Conservation (phyloP, 1,284 basidiomycete species). For the Pyrrhoderma lamaoense region DNA sequence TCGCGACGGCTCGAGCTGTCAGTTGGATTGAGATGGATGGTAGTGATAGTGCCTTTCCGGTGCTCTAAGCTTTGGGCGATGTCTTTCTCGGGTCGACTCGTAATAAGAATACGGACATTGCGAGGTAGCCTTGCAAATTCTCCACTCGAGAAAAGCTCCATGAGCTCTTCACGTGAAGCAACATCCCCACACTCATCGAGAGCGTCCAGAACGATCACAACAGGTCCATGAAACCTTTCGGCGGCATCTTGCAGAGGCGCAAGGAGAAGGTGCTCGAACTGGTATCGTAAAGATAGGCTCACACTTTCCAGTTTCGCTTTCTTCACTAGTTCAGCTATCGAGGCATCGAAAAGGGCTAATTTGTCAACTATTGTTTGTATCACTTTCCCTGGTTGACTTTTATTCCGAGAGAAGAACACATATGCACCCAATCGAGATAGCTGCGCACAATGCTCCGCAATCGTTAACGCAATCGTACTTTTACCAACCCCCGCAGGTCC, state of each 20-base stretch:
- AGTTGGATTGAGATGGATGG: too few species aligned
- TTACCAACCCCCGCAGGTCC: background rate
- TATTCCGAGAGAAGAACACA: background rate
- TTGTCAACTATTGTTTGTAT: background rate
- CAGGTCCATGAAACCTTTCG: slow-evolving; percentile 18
- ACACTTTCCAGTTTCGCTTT: background rate
- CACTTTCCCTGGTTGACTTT: background rate
- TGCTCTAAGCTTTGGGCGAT: background rate
- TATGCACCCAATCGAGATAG: background rate
- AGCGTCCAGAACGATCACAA: slow-evolving; percentile 32
- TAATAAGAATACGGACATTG: background rate
- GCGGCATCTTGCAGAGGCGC: background rate
- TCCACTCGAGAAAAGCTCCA: slow-evolving; percentile 16
- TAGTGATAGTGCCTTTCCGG: too few species aligned
- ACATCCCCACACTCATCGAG: slow-evolving; percentile 29
- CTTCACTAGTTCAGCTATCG: background rate
- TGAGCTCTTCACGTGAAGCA: slow-evolving; percentile 18
- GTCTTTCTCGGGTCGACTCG: slow-evolving; percentile 4
- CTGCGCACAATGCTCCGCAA: background rate
- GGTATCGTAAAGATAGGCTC: background rate
- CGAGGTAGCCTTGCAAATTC: background rate
- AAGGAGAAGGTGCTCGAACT: slow-evolving; percentile 4
- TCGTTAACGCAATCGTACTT: background rate
- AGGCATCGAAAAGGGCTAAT: slow-evolving; percentile 13
- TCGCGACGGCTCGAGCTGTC: background rate